phyloP scores from a whole-genome alignment of 352 stramenopile species.

The Pythium rishiriense region DNA sequence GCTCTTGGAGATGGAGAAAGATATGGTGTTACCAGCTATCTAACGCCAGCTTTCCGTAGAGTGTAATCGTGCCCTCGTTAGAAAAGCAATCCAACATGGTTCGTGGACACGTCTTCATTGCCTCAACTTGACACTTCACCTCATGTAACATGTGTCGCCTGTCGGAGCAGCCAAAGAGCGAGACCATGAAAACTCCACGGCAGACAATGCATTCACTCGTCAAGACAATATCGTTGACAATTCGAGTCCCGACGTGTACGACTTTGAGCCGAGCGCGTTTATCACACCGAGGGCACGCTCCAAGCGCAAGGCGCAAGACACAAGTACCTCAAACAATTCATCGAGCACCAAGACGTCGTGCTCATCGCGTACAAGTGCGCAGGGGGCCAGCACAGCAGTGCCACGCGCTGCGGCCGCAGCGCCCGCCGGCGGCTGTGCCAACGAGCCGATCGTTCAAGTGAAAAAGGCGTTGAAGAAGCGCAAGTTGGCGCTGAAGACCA shows the following conservation, averaged over 20 bases:
- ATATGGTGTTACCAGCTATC: neutral
- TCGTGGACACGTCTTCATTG: neutral
- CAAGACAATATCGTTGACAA: neutral
- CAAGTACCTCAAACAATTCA: neutral
- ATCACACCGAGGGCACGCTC: slow-evolving; percentile 2
- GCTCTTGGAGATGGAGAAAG: too few species aligned
- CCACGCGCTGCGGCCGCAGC: neutral
- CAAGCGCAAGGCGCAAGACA: slow-evolving; percentile 8
- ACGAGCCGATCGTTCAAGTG: slow-evolving; percentile 31
- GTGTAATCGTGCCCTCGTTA: slow-evolving; percentile 27
- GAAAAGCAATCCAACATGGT: slow-evolving; percentile 30
- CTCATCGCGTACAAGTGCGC: neutral
- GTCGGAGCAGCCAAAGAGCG: neutral
- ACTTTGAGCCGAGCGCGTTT: slow-evolving; percentile 12
- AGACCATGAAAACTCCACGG: neutral
- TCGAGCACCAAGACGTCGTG: neutral
- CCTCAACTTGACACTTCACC: neutral
- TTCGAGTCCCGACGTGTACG: slow-evolving; percentile 12
- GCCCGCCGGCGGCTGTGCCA: slow-evolving; percentile 6
- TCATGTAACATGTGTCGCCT: neutral
- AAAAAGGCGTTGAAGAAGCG: slow-evolving; percentile 32
- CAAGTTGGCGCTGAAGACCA: slow-evolving; percentile 21
- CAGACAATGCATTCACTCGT: neutral
- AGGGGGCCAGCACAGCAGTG: neutral
- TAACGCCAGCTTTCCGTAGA: slow-evolving; percentile 4